Evolutionary conservation across 768 basidiomycete species (phyloP), one percentile per base, ranked within the genome.

Genomic region (Lactarius akahatsu): DNA sequence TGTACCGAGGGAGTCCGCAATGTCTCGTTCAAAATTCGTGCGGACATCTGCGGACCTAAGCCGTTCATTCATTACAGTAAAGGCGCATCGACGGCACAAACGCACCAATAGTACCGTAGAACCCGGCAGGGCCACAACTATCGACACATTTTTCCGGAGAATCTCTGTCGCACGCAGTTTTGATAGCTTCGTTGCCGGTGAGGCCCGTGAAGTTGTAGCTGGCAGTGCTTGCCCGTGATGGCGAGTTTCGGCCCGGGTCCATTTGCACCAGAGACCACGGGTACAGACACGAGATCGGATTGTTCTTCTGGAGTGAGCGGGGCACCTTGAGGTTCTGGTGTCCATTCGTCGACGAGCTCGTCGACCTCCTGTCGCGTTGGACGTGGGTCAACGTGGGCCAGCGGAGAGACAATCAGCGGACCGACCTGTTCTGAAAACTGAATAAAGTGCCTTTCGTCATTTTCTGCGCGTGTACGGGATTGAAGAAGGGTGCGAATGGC

Each of bases 271-370:
- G 85, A 74, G 67, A 97, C 83, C 66, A 95, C 75, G 13, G 95
- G 94, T 0, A 95, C 82, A 1, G 86, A 80, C n/a, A 79, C 82
- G 20, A 96, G 81, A 64, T 94, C 91, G 32, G 83, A 78, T 60
- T 84, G 80, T 68, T 95, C 90, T 52, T 79, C 77, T 4, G 81
- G 75, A 4, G 77, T 79, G 41, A 92, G 79, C 9, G 90, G 86
- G 45, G 81, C 83, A 4, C 83, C 87, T 11, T 98, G 83, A 10
- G 92, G 87, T 67, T 96, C 92, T 0, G 96, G 97, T 3, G 79
- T 80, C 94, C 94, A 99, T 76, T 98, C 96, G 59, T 93, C 90
- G 2, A 99, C 95, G 34, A 98, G 84, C 74, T 98, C 96, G 74
- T 98, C 88, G 52, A 98, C 86, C 88, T 99, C 97, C 95, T 96